Conservation (phyloP, 179 eudicot genomes). For the Monotropa hypopitys region DNA sequence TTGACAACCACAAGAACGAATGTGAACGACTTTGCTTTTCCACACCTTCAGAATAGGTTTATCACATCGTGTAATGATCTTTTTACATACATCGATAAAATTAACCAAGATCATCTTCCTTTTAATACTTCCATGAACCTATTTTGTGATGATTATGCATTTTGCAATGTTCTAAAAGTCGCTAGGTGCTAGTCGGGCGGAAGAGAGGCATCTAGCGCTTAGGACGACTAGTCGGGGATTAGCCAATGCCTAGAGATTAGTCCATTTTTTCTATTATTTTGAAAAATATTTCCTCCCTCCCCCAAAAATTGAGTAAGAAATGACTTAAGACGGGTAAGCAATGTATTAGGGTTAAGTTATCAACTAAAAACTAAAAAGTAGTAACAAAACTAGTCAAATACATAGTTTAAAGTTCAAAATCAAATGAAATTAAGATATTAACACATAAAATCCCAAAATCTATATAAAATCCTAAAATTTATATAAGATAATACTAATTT, state of each 20-base stretch:
- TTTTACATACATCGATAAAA: background rate
- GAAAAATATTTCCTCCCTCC: background rate
- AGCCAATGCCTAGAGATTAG: background rate
- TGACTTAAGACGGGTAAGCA: background rate
- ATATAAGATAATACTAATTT: background rate
- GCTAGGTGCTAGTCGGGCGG: background rate
- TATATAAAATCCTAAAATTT: background rate
- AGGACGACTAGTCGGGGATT: background rate
- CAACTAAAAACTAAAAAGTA: background rate
- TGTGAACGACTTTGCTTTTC: constrained; percentile 47
- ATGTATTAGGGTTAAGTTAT: background rate
- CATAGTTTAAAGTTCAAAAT: background rate
- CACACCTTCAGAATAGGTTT: constrained; percentile 82
- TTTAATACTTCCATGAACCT: background rate
- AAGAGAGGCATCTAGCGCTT: background rate
- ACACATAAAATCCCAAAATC: background rate
- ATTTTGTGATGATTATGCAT: background rate
- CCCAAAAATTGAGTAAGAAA: background rate
- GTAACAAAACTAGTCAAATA: background rate
- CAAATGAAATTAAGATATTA: background rate
- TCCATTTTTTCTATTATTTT: background rate
- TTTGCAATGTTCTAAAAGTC: background rate
- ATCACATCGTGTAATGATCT: background rate
- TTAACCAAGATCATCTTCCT: background rate
- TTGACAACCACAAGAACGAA: too few relatives aligned